Evolutionary conservation across 768 basidiomycete genomes (phyloP), one percentile per base, ranked within the genome.

Genomic region (Suillus variegatus): DNA sequence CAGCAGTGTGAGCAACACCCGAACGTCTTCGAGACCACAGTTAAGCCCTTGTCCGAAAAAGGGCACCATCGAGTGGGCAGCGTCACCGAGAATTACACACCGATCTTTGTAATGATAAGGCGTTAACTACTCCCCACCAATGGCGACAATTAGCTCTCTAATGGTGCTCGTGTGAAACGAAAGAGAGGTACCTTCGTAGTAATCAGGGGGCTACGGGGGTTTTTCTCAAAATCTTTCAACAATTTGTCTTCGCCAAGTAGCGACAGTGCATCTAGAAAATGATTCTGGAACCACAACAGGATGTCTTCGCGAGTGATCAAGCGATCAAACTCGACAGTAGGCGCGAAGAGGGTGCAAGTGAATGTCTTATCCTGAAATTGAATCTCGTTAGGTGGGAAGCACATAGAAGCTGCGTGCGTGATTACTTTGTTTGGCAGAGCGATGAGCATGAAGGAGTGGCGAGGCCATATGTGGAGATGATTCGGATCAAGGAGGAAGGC

Each of bases 401-500:
- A 63, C 66, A 62, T 54, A 69, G 66, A 67, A 72, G 72, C 72
- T 65, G 49, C 13, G 51, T 70, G 64, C 56, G 36, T 49, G 72
- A 72, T 80, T 80, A 97, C 97, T 85, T 93, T 90, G 83, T 99
- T 99, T 70, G 97, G 95, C 64, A 99, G 88, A 25, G 95, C 97
- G 73, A 99, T 98, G 72, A 99, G 87, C 97, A 99, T 99, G 84
- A 99, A 99, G 56, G 95, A 94, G 78, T 95, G 93, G 75, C 97
- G 91, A 69, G 97, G 97, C 97, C 97, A 99, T 73, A 99, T 98
- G 81, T 99, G 97, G 70, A 99, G 89, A 78, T 99, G 93, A 78
- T 92, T 91, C 72, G 93, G 92, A 84, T 96, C 94, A 77, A 99
- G 89, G 65, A 88, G 82, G 82, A 92, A 99, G 35, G 81, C 82